These are phyloP conservation scores for Vitis hybrid DNA, from an alignment of 177 flowering plant species.

Conservation along the genomic window DNA sequence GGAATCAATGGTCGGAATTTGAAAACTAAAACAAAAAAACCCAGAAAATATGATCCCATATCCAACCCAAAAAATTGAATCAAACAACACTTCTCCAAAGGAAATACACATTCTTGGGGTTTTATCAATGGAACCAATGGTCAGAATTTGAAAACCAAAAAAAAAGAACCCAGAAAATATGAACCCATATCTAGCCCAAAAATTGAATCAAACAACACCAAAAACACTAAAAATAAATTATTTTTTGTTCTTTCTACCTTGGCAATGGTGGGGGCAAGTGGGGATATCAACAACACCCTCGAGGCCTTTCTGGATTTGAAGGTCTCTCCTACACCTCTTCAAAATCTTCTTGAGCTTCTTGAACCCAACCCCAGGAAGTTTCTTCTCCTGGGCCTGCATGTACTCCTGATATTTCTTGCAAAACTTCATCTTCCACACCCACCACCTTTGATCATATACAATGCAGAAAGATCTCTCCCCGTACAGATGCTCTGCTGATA, in stretches of 20 bases:
- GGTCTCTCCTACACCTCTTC: constrained; percentile 62
- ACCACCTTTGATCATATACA: too few species aligned
- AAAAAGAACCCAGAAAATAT: neutral
- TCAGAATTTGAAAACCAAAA: neutral
- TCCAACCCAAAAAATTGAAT: too few species aligned
- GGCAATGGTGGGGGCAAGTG: constrained; percentile 53
- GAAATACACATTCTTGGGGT: too few species aligned
- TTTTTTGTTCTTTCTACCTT: constrained; percentile 34
- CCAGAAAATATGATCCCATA: too few species aligned
- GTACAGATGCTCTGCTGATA: too few species aligned
- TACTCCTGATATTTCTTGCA: constrained; percentile 86
- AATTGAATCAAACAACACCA: neutral
- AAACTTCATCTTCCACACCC: constrained; percentile 64
- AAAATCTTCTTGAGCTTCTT: constrained; percentile 80
- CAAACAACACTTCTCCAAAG: too few species aligned
- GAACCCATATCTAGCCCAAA: neutral
- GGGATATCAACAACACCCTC: constrained; percentile 19
- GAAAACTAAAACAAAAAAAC: too few species aligned
- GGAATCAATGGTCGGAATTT: too few species aligned
- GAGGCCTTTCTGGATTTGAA: constrained; percentile 21
- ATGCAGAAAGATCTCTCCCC: too few species aligned
- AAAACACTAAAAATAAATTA: neutral
- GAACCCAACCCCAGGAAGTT: constrained; percentile 70
- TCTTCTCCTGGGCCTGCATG: constrained; percentile 64
- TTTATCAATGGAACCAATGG: too few species aligned